Conservation (phyloP, 2,329 filamentous ascomycete genomes). For the Pestalotiopsis sp. region DNA sequence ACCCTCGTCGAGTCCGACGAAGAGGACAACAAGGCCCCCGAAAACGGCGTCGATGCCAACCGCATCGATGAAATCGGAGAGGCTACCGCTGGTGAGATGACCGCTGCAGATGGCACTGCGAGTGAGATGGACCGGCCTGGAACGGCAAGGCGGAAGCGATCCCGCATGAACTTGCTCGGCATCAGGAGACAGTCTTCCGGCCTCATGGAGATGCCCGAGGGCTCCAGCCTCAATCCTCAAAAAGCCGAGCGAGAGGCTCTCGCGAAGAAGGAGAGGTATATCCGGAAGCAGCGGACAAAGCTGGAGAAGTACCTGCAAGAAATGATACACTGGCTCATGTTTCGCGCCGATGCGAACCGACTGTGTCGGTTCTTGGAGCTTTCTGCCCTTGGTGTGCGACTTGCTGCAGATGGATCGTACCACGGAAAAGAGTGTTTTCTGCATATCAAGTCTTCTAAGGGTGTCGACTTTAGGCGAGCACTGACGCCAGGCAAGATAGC, state of each 20-base stretch:
- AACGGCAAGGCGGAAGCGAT: slow-evolving; percentile 45
- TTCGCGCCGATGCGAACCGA: slow-evolving; percentile 91
- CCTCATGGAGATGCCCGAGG: slow-evolving; percentile 48
- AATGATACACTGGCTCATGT: slow-evolving; percentile 96
- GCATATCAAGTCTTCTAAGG: slow-evolving; percentile 89
- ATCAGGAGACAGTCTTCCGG: slow-evolving; percentile 57
- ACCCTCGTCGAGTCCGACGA: slow-evolving; percentile 80
- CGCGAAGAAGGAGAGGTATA: slow-evolving; percentile 65
- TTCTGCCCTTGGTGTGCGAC: slow-evolving; percentile 87
- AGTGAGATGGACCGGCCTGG: slow-evolving; percentile 66
- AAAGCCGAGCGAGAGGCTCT: slow-evolving; percentile 45
- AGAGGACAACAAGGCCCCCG: slow-evolving; percentile 51
- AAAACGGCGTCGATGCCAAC: slow-evolving; percentile 35
- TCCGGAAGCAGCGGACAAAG: slow-evolving; percentile 81
- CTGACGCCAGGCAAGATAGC: slow-evolving; percentile 79
- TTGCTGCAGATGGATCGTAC: slow-evolving; percentile 94
- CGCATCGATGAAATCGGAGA: slow-evolving; percentile 34
- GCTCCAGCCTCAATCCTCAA: slow-evolving; percentile 40
- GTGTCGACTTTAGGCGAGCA: slow-evolving; percentile 81
- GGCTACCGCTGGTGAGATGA: slow-evolving; percentile 45
- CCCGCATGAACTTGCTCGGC: slow-evolving; percentile 52
- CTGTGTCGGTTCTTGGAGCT: slow-evolving; percentile 95
- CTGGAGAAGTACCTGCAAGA: slow-evolving; percentile 89
- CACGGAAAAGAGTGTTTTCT: slow-evolving; percentile 97
- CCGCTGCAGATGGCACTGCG: slow-evolving; percentile 64